Evolutionary conservation across 1,139 yeast species (phyloP), one percentile per base, ranked within the genome.

Genomic region (Lodderomyces elongisporus): DNA sequence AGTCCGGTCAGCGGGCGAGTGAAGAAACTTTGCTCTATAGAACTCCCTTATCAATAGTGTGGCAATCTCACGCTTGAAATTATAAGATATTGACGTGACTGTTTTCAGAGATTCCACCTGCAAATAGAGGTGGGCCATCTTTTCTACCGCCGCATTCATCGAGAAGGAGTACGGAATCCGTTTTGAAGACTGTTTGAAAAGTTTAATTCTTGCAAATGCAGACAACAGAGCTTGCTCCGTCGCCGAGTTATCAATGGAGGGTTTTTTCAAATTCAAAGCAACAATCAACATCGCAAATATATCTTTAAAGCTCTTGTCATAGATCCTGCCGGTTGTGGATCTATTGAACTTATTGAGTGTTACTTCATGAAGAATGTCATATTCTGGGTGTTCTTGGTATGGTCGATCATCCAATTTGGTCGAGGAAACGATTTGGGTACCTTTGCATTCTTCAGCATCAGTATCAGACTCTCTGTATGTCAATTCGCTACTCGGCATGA

Each of bases 1-100:
- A 0, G 93, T 81, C 45, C 93, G 66, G 44, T 83, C 89, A 5
- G 74, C 72, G 0, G 95, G 96, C 16, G 79, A 74, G 50, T 88
- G 95, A 8, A 89, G 46, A 4, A 88, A 58, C 39, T 77, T 79
- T 0, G 93, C 85, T 1, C 63, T 63, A 63, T 77, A 77, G 50
- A 85, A 85, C 16, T 65, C 58, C 21, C 59, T 60, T 8, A 88
- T 44, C 14, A 85, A 54, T 1, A 65, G 58, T 6, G 48, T 39
- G 0, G 87, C 85, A 27, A 78, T 55, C 4, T 69, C 73, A 0
- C 64, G 55, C 34, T 69, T 73, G 25, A 87, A 74, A 12, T 66
- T 59, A 49, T 84, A 85, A 0, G 79, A 70, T 4, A 84, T 70
- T 3, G 74, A 67, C 4, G 87, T 75, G 4, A 72, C 64, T 0